Conservation (phyloP, 2,329 filamentous ascomycete species). For the Thielaviopsis populi region DNA sequence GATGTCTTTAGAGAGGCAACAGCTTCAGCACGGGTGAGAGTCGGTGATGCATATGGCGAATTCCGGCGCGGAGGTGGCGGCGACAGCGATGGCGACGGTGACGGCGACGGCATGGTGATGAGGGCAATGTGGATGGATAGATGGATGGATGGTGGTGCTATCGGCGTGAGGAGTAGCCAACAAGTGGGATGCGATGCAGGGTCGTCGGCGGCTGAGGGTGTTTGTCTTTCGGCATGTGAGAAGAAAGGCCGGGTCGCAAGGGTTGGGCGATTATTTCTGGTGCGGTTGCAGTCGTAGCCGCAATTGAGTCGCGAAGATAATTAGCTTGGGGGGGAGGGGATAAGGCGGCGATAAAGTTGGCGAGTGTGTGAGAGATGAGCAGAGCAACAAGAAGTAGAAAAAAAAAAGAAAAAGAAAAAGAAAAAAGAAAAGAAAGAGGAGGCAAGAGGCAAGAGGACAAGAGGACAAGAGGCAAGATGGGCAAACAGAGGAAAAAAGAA, state of each 20-base stretch:
- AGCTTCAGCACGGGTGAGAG: slow-evolving; percentile 5
- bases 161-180: not conserved
- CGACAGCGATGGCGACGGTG: slow-evolving; percentile 3
- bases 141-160: too few species aligned
- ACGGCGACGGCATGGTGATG: slow-evolving; percentile 6
- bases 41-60: slow-evolving; percentile 5
- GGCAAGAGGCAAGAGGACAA: not conserved
- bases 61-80: slow-evolving; percentile 5
- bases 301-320: not conserved
- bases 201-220: not conserved
- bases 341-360: too few species aligned
- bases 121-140: not conserved
- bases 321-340: too few species aligned
- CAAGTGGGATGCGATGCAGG: not conserved
- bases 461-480: not conserved
- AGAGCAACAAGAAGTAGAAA: not conserved
- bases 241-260: not conserved
- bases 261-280: not conserved
- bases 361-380: not conserved
- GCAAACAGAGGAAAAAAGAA: not conserved
- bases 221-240: not conserved
- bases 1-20: slow-evolving; percentile 8
- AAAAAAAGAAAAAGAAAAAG: not conserved
- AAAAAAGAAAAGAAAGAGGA: not conserved
- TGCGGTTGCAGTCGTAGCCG: not conserved